Evolutionary conservation across 2,329 filamentous ascomycete species (phyloP), one percentile per base, ranked within the genome.

Genomic region (Colletotrichum aenigma): DNA sequence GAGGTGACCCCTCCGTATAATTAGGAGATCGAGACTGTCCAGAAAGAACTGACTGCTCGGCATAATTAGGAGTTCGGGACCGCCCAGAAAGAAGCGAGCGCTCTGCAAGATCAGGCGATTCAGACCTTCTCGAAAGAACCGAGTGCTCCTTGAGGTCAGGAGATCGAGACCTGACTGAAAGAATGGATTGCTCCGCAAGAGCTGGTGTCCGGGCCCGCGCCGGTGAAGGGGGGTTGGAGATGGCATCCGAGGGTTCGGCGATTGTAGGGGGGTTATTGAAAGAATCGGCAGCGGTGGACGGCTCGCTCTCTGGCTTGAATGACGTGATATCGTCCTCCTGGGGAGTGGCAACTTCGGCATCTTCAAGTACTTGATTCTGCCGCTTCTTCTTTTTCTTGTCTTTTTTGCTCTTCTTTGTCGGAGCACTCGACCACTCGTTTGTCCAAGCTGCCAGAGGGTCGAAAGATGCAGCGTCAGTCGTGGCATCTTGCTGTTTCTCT

Each of bases 371-470:
- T 16, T 26, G 52, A 64, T n/a, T 74, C 70, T 28, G 72, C 66
- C 18, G 77, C 62, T 83, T 84, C 77, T 84, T 82, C 76, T 84
- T 83, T 71, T 83, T 85, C 77, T 83, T 85, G 58, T 85, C 80
- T 71, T 85, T 83, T 74, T 82, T 84, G 21, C 79, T 78, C 73
- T 80, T 81, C 73, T 82, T 81, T 6, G 76, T 58, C 18, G 76
- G 34, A 70, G 66, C 12, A 9, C 72, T 56, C n/a, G 67, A 38
- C 67, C 67, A 62, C n/a, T 62, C 56, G n/a, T 55, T 38, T n/a
- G 28, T 32, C 8, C 62, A 21, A 24, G 28, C 21, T 38, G 62
- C 26, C 43, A 28, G 28, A 10, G 38, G 18, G n/a, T 36, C 38
- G n/a, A 24, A 38, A 30, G 36, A 15, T 13, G 18, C 28, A 12